Base-by-base conservation (phyloP, 139 green algal genomes). In the Yamagishiella unicocca region DNA sequence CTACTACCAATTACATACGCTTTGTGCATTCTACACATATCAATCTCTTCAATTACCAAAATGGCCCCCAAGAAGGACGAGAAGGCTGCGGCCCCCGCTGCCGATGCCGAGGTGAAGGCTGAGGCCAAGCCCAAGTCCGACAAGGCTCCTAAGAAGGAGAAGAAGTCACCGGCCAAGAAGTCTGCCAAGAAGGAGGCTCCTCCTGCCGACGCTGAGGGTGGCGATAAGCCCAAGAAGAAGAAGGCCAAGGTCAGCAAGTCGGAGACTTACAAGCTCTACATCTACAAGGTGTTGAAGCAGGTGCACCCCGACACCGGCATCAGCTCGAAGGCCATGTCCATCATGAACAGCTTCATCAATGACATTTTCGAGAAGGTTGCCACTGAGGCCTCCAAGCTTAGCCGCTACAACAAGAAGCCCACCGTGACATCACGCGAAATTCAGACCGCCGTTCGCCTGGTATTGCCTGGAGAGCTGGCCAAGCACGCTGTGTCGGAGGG, bases 311-410 rank as follows among this genome's bases (percentile, higher is more conserved):
- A 98, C 92, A 98, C 96, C 53, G 95, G 95, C 82, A 98, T 99
- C 90, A 95, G 90, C 90, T 96, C 90, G 90, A 98, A 98, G 94
- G 96, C 96, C 75, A 84, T 98, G 95, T 96, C 91, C 71, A 98
- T 98, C 94, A 97, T 98, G 92, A 98, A 98, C 95, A 97, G 93
- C 38, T 98, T 98, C 94, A 97, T 97, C 90, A 98, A 98, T 89
- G 89, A 90, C 85, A 95, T 96, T 75, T 97, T 97, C 67, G 95
- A 98, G 91, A 97, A 97, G 93, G 96, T 97, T 58, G 96, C 95
- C 87, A 93, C 90, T 50, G 94, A 97, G 93, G 92, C 95, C 33
- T 84, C 90, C 92, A 68, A 91, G 92, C 73, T 95, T 92, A 87
- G 89, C 33, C 80, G 87, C 40, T 90, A 90, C 79, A 85, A n/a